Percentiles rank a stretch among this genome's conserved stretches.
phyloP scores from a whole-genome alignment of 805 yeast genomes.

The Pichia californica region DNA sequence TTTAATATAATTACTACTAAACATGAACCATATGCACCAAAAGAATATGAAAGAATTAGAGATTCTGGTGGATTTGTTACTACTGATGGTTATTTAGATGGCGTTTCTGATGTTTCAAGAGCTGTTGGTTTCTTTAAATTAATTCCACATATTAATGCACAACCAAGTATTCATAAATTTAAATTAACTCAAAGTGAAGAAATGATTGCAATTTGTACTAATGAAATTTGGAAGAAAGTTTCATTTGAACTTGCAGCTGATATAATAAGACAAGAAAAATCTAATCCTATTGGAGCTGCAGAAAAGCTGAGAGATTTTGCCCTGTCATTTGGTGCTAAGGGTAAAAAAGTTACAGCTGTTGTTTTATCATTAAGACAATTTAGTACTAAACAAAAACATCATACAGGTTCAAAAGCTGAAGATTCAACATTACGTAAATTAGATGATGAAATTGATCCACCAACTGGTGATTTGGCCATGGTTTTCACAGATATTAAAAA shows the following conservation, averaged over 20 bases:
- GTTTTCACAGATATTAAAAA: constrained; percentile 96
- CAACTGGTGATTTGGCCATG: constrained; percentile 89
- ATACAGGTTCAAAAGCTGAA: constrained; percentile 44
- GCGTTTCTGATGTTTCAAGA: constrained; percentile 74
- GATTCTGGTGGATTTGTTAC: constrained; percentile 89
- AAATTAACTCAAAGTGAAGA: constrained; percentile 68
- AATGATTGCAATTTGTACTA: constrained; percentile 76
- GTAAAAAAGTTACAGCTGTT: constrained; percentile 71
- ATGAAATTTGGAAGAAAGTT: constrained; percentile 78
- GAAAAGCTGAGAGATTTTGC: constrained; percentile 92
- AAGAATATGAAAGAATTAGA: constrained; percentile 79
- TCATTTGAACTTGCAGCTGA: constrained; percentile 86
- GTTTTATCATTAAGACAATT: constrained; percentile 65
- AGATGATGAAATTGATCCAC: constrained; percentile 90
- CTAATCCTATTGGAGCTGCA: constrained; percentile 86
- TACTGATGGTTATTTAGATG: constrained; percentile 79
- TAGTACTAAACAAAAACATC: constrained; percentile 29
- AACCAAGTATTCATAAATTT: constrained; percentile 68
- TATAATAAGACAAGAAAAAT: constrained; percentile 72
- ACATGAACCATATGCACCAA: constrained; percentile 77
- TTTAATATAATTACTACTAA: constrained; percentile 62
- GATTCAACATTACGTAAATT: constrained; percentile 77
- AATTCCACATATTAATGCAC: constrained; percentile 83
- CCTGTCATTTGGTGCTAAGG: constrained; percentile 74
- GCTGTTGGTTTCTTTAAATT: constrained; percentile 87